A percentile compares a stretch with the other conserved stretches of the same genome.
These are phyloP conservation scores for Dactylellina haptotyla DNA, from an alignment of 2,329 filamentous ascomycete genomes.

Conservation along the genomic window DNA sequence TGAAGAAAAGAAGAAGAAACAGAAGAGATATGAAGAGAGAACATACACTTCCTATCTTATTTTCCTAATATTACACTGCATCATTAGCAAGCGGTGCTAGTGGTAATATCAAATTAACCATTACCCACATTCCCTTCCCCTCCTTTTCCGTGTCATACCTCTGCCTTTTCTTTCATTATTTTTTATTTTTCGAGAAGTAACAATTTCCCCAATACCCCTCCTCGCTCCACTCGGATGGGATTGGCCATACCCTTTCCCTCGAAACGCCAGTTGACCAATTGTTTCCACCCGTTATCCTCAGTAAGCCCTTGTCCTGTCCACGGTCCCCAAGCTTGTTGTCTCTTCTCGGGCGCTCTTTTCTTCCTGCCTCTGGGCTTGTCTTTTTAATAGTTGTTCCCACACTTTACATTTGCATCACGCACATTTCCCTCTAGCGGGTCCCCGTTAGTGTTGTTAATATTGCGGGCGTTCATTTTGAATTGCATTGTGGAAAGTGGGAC, in stretches of 20 bases:
- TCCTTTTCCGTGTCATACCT: constrained; percentile 50
- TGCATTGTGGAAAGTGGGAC: constrained; percentile 53
- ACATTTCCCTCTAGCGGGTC: constrained; percentile 32
- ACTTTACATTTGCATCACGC: constrained; percentile 39
- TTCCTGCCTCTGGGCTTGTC: constrained; percentile 17
- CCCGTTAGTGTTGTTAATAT: constrained; percentile 52
- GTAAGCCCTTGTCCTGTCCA: constrained; percentile 50
- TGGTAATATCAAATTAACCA: constrained; percentile 52
- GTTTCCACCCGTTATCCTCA: constrained; percentile 51
- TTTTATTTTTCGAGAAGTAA: constrained; percentile 4
- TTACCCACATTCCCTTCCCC: constrained; percentile 42
- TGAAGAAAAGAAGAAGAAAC: neutral
- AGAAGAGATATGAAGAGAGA: neutral
- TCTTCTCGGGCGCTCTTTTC: constrained; percentile 37
- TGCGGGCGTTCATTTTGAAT: constrained; percentile 53
- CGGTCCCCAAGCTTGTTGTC: constrained; percentile 51
- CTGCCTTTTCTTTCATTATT: constrained; percentile 31
- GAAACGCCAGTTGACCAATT: constrained; percentile 54
- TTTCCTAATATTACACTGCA: constrained; percentile 52
- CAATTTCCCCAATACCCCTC: constrained; percentile 54
- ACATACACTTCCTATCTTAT: neutral
- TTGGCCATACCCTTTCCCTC: constrained; percentile 51
- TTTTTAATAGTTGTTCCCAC: constrained; percentile 27
- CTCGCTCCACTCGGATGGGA: constrained; percentile 47
- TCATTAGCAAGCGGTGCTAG: constrained; percentile 43